Base-by-base conservation (phyloP, 192 early-diverging fungal species). In the Rhizophagus clarus region DNA sequence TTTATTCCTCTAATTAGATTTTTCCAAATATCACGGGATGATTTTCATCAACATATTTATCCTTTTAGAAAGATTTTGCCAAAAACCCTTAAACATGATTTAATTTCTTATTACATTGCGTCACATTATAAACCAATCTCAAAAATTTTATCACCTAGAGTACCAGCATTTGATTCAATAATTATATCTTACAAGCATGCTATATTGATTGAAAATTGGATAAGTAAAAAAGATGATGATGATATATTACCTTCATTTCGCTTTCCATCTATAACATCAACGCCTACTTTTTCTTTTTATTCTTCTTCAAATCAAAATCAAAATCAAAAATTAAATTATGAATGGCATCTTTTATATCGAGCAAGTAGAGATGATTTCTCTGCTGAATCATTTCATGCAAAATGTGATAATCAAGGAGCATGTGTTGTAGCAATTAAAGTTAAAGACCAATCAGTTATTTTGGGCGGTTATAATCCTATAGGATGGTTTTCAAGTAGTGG, bases 391-490 rank as follows among this genome's bases (percentile, higher is more conserved):
- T 79, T 79, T 79, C 31, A 49, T 69, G 4, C 17, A 60, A 79
- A 79, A 79, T 68, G 64, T 70, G 47, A 56, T 60, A 69, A 56
- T n/a, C 49, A 69, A 70, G 77, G 77, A 67, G 4, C 42, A 32
- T 66, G 28, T 37, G 67, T 79, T n/a, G 45, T 56, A 15, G 15
- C 69, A 45, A 34, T 69, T 6, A 60, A 67, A 64, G 34, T 70
- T 60, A 69, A 47, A 32, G 61, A 29, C 14, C 24, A 22, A 12
- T 22, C 28, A 29, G 56, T n/a, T 22, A 79, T 79, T 12, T 14
- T 79, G 29, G 77, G 77, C 11, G 77, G 77, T 28, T 79, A 69
- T 79, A 79, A 79, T 70, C 66, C 77, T 20, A 12, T 56, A 8
- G 62, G 62, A 8, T 79, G 77, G 77, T 20, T 29, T 29, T 45